phyloP scores from a whole-genome alignment of 352 stramenopile genomes.

The Pythium volutum region DNA sequence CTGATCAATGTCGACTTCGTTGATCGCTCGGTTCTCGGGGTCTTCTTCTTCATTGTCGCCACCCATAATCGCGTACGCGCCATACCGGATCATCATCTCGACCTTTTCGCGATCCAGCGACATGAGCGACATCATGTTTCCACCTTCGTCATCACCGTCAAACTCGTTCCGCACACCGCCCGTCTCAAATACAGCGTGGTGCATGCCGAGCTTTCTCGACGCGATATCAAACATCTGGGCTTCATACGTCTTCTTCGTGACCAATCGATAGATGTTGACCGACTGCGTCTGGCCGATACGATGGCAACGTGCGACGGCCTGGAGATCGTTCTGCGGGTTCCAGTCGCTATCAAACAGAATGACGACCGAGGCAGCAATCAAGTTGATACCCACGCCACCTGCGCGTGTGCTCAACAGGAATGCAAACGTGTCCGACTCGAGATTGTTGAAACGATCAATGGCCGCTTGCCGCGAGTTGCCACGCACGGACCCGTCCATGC shows the following conservation, averaged over 20 bases:
- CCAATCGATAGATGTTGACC: constrained; percentile 99
- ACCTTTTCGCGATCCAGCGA: constrained; percentile 97
- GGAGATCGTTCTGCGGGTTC: constrained; percentile 97
- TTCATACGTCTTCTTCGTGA: constrained; percentile 99
- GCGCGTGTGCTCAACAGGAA: constrained; percentile 96
- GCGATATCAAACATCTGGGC: constrained; percentile 99
- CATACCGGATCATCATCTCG: constrained; percentile 96
- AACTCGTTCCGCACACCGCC: constrained; percentile 91
- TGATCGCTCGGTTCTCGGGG: constrained; percentile 85
- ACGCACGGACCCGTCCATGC: constrained; percentile 95
- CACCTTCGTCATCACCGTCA: constrained; percentile 91
- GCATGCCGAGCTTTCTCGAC: constrained; percentile 98
- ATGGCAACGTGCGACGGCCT: constrained; percentile 97
- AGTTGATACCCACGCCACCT: constrained; percentile 97
- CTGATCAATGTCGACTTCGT: constrained; percentile 89
- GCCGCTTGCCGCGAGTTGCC: constrained; percentile 97
- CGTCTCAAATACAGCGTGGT: constrained; percentile 98
- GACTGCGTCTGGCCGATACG: constrained; percentile 99
- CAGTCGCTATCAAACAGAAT: constrained; percentile 96
- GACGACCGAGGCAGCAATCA: constrained; percentile 88
- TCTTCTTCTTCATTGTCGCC: constrained; percentile 94
- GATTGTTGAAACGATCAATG: constrained; percentile 98
- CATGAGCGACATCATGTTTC: constrained; percentile 91
- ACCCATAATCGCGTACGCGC: constrained; percentile 95
- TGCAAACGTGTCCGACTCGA: constrained; percentile 93